Evolutionary conservation across 495 filamentous ascomycete genomes (phyloP).

Genomic region (Astrothelium subdiscretum): DNA sequence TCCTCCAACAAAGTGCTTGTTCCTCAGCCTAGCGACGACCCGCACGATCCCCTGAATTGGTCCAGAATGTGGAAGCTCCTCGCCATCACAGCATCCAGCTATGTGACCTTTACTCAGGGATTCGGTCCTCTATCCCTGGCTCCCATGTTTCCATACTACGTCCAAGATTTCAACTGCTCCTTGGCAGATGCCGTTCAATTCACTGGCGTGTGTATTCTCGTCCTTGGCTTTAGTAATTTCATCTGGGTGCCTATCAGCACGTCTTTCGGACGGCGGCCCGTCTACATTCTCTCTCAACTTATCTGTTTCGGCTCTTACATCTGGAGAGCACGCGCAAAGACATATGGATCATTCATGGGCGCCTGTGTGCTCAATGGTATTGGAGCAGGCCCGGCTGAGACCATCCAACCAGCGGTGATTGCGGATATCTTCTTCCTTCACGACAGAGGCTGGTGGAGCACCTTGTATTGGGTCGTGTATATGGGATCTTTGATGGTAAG

Average conservation of each 20-base stretch:
- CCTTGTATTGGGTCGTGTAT: constrained; percentile 49
- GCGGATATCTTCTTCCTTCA: constrained; percentile 57
- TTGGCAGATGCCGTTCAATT: constrained; percentile 39
- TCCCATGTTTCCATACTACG: constrained; percentile 46
- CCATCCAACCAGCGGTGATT: constrained; percentile 50
- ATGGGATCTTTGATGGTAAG: constrained; percentile 34
- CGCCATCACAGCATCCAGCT: constrained; percentile 32
- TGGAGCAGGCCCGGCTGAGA: constrained; percentile 47
- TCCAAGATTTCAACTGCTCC: constrained; percentile 43
- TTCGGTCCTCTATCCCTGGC: constrained; percentile 48
- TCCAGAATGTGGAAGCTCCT: constrained; percentile 22
- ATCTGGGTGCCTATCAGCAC: constrained; percentile 48
- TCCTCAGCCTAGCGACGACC: constrained; percentile 39
- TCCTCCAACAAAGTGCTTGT: constrained; percentile 37
- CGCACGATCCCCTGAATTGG: constrained; percentile 36
- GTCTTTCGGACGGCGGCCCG: constrained; percentile 46
- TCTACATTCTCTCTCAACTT: constrained; percentile 43
- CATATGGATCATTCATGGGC: constrained; percentile 50
- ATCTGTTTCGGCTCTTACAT: constrained; percentile 45
- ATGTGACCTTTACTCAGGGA: constrained; percentile 45
- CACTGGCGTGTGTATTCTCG: constrained; percentile 50
- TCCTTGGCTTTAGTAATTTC: constrained; percentile 54
- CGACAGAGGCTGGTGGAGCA: constrained; percentile 54
- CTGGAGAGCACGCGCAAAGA: constrained; percentile 47
- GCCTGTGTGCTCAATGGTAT: constrained; percentile 45